These are phyloP conservation scores for Ogataea ganodermae DNA, from an alignment of 805 yeast species.

Conservation along the genomic window DNA sequence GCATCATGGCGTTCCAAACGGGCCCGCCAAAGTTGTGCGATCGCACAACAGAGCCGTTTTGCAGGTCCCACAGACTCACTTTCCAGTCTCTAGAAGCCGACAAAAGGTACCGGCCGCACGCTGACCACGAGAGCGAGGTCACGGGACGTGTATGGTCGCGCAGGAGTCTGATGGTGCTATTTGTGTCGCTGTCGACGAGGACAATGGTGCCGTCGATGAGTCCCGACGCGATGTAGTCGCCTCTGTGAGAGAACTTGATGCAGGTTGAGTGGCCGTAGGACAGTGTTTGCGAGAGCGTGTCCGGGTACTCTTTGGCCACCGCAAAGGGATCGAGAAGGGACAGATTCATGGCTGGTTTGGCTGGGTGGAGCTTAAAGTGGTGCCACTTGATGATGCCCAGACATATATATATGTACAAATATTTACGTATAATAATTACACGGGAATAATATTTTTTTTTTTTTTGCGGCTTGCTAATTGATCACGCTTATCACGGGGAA, in stretches of 20 bases:
- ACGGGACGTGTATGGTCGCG: slow-evolving; percentile 71
- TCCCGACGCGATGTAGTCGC: slow-evolving; percentile 87
- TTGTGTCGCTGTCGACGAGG: slow-evolving; percentile 73
- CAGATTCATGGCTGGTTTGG: slow-evolving; percentile 59
- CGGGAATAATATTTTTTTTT: not conserved
- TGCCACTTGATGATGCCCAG: not conserved
- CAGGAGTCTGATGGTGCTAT: slow-evolving; percentile 55
- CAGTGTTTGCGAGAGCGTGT: slow-evolving; percentile 70
- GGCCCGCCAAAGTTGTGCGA: slow-evolving; percentile 63
- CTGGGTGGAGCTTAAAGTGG: not conserved
- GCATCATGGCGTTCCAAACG: slow-evolving; percentile 66
- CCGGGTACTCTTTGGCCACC: slow-evolving; percentile 90
- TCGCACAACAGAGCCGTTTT: slow-evolving; percentile 41
- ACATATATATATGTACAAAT: no score
- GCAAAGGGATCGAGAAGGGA: slow-evolving; percentile 87
- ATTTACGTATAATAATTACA: no score
- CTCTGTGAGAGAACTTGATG: slow-evolving; percentile 67
- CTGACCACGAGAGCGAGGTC: slow-evolving; percentile 76
- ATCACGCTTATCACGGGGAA: not conserved
- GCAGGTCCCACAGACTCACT: slow-evolving; percentile 78
- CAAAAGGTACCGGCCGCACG: slow-evolving; percentile 66
- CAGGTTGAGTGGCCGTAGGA: slow-evolving; percentile 67
- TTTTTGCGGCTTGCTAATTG: not conserved
- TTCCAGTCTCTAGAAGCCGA: slow-evolving; percentile 82
- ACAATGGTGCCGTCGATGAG: slow-evolving; percentile 70